Percentiles rank a stretch among this genome's conserved stretches.
Conservation (phyloP, 2,329 filamentous ascomycete genomes). For the Boeremia lycopersici region DNA sequence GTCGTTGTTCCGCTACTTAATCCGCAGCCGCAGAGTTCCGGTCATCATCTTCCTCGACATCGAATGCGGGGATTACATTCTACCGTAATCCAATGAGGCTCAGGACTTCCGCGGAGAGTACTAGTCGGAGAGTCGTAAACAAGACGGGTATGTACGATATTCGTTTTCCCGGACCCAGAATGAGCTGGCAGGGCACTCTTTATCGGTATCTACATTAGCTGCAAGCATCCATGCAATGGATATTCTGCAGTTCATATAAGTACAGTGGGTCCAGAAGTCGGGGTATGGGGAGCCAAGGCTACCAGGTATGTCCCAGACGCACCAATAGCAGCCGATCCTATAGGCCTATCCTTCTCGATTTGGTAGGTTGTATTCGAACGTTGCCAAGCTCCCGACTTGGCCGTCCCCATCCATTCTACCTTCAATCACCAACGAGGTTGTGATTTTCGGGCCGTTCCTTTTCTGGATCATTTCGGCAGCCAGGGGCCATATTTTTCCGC, state of each 20-base stretch:
- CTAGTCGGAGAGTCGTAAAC: no score
- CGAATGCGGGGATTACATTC: no score
- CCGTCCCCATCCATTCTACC: slow-evolving; percentile 2
- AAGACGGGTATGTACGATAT: no score
- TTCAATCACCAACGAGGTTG: neutral
- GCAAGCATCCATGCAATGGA: neutral
- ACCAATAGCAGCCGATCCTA: neutral
- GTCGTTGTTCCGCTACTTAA: no score
- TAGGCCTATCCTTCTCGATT: neutral
- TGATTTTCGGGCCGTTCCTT: slow-evolving; percentile 6
- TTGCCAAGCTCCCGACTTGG: slow-evolving; percentile 10
- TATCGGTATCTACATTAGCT: neutral
- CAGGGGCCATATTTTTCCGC: slow-evolving; percentile 3
- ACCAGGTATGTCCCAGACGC: neutral
- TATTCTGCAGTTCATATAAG: neutral
- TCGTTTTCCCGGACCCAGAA: no score
- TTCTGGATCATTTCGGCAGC: neutral
- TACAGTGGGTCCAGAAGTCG: neutral
- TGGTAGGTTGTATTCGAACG: slow-evolving; percentile 1
- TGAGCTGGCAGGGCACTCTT: no score
- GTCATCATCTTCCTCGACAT: no score
- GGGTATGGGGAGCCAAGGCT: neutral
- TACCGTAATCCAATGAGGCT: no score
- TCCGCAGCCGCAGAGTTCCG: no score
- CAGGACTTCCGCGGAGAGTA: no score